Base-by-base conservation (phyloP, 148 eudicot species). In the Heliosperma pusillum region DNA sequence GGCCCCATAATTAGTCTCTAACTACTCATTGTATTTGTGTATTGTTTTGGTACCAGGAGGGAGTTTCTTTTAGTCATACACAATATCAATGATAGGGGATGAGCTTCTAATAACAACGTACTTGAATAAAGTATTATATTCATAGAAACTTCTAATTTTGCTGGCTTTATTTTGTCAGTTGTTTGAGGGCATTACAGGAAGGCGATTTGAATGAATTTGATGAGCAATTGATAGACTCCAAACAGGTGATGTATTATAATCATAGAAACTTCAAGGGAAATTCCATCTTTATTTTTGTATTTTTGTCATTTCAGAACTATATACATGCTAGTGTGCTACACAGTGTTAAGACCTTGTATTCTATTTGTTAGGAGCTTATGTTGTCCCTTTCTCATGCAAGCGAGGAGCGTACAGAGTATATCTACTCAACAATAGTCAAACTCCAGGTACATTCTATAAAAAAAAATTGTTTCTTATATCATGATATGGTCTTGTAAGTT, bases 171-270 rank as follows among this genome's bases (percentile, higher is more conserved):
- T 64, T 59, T 74, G 69, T 65, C 79, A 95, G 99, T 82, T 92
- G 96, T 83, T 88, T 95, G 77, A 88, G 91, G 86, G 94, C 97
- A 71, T 82, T 95, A 82, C 85, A 86, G 77, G 99, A 90, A 84
- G 99, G 99, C 68, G 92, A 90, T 78, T 74, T 63, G 58, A 69
- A 76, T 80, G 97, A 95, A 70, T 95, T 87, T 80, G 74, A 82
- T 66, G 69, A 78, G 60, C 85, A 82, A 67, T 45, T 92, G 75
- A 89, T 77, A 69, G 83, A 84, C 74, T 85, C 97, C 75, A 95
- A 95, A 84, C 93, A 95, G 97, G 98, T 90, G 72, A 80, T 66
- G 26, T 25, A 63, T 64, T 25, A 63, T 64, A 73, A 10, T 63
- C 66, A 11, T 19, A 16, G 8, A 1, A 42, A 58, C 55, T 50